A percentile compares a stretch with the other conserved stretches of the same genome.
These are phyloP conservation scores for Echium plantagineum DNA, from an alignment of 257 asterid species.

Conservation along the genomic window DNA sequence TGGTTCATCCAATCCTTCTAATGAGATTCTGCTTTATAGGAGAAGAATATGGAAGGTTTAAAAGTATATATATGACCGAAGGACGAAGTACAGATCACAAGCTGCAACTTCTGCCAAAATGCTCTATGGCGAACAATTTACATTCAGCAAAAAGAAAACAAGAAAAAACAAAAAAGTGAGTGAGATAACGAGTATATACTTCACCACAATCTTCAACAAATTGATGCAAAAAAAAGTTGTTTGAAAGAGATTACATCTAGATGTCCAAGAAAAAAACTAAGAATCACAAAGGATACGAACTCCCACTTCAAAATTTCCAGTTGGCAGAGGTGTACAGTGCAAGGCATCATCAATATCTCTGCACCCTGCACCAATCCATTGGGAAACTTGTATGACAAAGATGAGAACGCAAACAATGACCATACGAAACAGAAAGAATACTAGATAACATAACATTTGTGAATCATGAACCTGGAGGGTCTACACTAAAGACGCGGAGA, in stretches of 20 bases:
- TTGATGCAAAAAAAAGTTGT: background rate
- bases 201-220: background rate
- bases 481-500: constrained; percentile 89
- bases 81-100: background rate
- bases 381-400: constrained; percentile 5
- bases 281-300: constrained; percentile 71
- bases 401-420: constrained; percentile 9
- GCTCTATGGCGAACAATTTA: background rate
- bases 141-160: background rate
- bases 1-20: background rate
- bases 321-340: constrained; percentile 80
- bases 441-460: background rate
- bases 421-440: background rate
- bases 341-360: constrained; percentile 97
- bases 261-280: background rate
- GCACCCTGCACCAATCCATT: constrained; percentile 61
- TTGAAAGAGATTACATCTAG: background rate
- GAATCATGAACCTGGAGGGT: constrained; percentile 80
- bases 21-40: background rate
- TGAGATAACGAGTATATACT: background rate
- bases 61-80: background rate
- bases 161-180: too few species aligned
- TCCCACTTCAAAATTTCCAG: constrained; percentile 96
- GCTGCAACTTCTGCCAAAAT: too few species aligned
- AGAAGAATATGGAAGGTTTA: background rate